A percentile compares a stretch with the other conserved stretches of the same genome.
These are phyloP conservation scores for Quercus wislizeni DNA, from an alignment of 306 rosid species.

Conservation along the genomic window DNA sequence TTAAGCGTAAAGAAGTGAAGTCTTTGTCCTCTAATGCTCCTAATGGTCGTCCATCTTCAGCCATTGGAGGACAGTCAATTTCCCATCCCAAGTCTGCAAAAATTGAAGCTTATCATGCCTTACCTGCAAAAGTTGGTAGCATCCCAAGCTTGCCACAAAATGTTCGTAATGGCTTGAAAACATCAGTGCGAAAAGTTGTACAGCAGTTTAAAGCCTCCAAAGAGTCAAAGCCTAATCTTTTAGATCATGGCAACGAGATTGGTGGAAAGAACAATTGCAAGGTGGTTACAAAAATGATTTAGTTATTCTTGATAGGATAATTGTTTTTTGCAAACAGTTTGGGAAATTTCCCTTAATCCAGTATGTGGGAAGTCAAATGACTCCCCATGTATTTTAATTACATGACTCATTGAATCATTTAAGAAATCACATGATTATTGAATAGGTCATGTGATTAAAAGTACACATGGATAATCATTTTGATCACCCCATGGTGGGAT, in stretches of 20 bases:
- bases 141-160: conserved; percentile 47
- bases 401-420: too few relatives aligned
- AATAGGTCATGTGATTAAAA: too few relatives aligned
- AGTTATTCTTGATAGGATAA: conserved; percentile 2
- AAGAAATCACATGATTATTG: too few relatives aligned
- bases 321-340: too few relatives aligned
- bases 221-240: conserved; percentile 37
- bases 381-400: too few relatives aligned
- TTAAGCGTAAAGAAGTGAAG: conserved; percentile 34
- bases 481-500: too few relatives aligned
- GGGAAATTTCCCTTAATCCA: too few relatives aligned
- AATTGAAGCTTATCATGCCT: conserved; percentile 40
- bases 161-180: conserved; percentile 60
- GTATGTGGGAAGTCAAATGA: too few relatives aligned
- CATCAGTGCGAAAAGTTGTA: conserved; percentile 66
- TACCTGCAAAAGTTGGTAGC: conserved; percentile 42
- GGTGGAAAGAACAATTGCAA: conserved; percentile 28
- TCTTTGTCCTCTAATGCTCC: conserved; percentile 35
- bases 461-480: too few relatives aligned
- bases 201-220: conserved; percentile 69
- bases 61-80: conserved; percentile 36
- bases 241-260: conserved; percentile 44
- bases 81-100: conserved; percentile 39
- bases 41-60: conserved; percentile 32
- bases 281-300: conserved; percentile 2